phyloP scores from a whole-genome alignment of 73 alveolate genomes.

The Blepharisma japonicum region DNA sequence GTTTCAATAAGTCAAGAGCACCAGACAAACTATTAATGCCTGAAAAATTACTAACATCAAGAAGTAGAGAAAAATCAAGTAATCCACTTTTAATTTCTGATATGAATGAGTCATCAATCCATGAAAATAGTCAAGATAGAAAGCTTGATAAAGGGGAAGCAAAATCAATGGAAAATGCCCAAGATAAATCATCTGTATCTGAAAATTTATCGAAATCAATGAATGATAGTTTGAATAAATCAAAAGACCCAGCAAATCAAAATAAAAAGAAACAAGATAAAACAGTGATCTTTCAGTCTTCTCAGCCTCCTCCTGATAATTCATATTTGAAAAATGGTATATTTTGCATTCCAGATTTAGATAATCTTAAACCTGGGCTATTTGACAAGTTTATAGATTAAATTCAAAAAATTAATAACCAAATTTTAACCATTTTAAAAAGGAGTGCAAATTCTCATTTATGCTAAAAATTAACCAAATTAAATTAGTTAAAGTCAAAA shows the following conservation, averaged over 20 bases:
- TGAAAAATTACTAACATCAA: not conserved
- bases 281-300: too few relatives aligned
- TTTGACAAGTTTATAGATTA: conserved; percentile 12
- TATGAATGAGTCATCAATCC: too few relatives aligned
- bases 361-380: conserved; percentile 10
- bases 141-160: not conserved
- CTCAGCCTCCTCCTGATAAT: not conserved
- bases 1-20: not conserved
- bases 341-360: conserved; percentile 20
- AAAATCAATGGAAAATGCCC: not conserved
- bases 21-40: not conserved
- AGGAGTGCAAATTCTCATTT: too few relatives aligned
- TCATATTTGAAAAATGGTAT: conserved; percentile 17
- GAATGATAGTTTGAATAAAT: not conserved
- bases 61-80: not conserved
- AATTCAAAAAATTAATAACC: too few relatives aligned
- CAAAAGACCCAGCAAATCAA: not conserved
- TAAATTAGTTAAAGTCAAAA: too few relatives aligned
- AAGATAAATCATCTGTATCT: not conserved
- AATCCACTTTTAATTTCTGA: too few relatives aligned
- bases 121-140: not conserved
- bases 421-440: too few relatives aligned
- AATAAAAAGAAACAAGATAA: not conserved
- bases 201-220: not conserved
- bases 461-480: too few relatives aligned